Percentiles rank a stretch among this genome's conserved stretches.
Evolutionary conservation across 345 rosid species (phyloP).

Genomic region (Toxicodendron radicans): DNA sequence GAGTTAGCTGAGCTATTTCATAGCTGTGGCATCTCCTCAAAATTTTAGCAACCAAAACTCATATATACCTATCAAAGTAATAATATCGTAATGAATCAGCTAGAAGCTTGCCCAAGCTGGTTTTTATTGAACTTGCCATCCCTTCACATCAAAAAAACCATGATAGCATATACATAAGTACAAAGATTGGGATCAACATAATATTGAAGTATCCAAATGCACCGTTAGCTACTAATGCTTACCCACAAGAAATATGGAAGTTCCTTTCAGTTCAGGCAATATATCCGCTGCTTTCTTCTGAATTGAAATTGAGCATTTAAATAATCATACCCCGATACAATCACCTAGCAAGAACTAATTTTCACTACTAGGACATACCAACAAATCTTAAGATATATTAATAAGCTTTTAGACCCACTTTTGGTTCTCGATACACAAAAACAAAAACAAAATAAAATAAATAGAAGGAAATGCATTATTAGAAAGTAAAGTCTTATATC

Average conservation of each 20-base stretch:
- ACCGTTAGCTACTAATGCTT: slow-evolving; percentile 30
- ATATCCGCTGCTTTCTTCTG: slow-evolving; percentile 74
- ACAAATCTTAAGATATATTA: neutral
- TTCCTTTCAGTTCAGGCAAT: slow-evolving; percentile 64
- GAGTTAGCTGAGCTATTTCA: slow-evolving; percentile 2
- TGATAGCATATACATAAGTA: slow-evolving; percentile 14
- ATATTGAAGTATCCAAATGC: slow-evolving; percentile 10
- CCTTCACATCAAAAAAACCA: slow-evolving; percentile 42
- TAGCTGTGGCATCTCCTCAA: neutral
- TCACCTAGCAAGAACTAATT: neutral
- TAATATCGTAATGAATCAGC: slow-evolving; percentile 69
- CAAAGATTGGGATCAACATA: neutral
- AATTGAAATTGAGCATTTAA: slow-evolving; percentile 32
- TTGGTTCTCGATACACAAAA: neutral
- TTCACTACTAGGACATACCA: neutral
- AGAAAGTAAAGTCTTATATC: neutral
- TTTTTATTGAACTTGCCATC: slow-evolving; percentile 59
- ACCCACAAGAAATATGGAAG: slow-evolving; percentile 85
- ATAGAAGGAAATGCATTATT: neutral
- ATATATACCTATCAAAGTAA: slow-evolving; percentile 74
- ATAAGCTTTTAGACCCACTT: neutral
- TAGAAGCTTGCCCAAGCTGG: slow-evolving; percentile 56
- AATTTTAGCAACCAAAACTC: neutral
- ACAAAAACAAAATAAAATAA: neutral
- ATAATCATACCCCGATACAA: slow-evolving; percentile 22